Evolutionary conservation across 2,329 filamentous ascomycete genomes (phyloP).

Genomic region (Colletotrichum scovillei): DNA sequence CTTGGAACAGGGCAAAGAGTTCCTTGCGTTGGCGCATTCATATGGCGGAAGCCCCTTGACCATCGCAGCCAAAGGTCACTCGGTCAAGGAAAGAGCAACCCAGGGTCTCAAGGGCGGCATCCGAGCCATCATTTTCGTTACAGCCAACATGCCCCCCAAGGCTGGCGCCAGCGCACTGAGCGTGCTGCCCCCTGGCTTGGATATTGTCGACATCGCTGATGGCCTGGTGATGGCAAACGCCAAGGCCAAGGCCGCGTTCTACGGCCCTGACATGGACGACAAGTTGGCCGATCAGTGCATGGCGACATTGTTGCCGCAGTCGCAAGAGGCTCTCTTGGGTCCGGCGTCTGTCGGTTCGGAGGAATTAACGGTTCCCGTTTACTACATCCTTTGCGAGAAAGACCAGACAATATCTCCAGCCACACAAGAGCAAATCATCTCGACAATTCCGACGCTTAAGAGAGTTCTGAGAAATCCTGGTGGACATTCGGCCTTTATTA

Average conservation of each 20-base stretch:
- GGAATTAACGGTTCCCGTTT: background rate
- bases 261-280: conserved; percentile 22
- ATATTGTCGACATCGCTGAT: conserved; percentile 6
- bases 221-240: conserved; percentile 8
- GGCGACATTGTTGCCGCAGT: conserved; percentile 14
- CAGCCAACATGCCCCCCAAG: conserved; percentile 13
- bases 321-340: background rate
- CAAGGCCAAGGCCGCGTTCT: conserved; percentile 18
- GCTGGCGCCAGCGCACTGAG: conserved; percentile 14
- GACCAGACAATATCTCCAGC: conserved; percentile 7
- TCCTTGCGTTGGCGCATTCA: conserved; percentile 18
- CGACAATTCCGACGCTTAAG: conserved; percentile 8
- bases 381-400: conserved; percentile 25
- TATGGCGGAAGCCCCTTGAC: conserved; percentile 13
- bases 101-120: conserved; percentile 5
- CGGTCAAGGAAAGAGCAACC: background rate
- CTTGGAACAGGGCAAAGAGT: conserved; percentile 9
- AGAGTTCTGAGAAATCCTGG: conserved; percentile 17
- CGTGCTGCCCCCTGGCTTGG: conserved; percentile 9
- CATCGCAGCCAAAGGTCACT: conserved; percentile 11
- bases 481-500: conserved; percentile 17
- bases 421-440: conserved; percentile 11
- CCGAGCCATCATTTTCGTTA: conserved; percentile 1
- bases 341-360: background rate
- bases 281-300: conserved; percentile 2